These are phyloP conservation scores for Rauvolfia tetraphylla DNA, from an alignment of 257 asterid species.

Conservation along the genomic window DNA sequence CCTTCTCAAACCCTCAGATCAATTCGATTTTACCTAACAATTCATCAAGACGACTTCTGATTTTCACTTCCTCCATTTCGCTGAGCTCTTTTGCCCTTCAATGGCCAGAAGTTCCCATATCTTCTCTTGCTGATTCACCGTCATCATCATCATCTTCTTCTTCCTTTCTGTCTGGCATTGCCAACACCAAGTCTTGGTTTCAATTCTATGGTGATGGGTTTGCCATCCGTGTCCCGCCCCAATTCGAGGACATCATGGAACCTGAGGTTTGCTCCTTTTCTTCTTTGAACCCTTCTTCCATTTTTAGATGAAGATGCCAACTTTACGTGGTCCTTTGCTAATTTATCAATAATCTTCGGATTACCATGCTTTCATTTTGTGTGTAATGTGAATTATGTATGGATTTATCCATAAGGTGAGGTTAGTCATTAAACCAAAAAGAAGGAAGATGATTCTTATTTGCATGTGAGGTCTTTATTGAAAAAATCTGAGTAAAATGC, in stretches of 20 bases:
- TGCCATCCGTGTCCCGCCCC: constrained; percentile 84
- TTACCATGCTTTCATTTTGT: not conserved
- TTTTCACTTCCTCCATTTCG: constrained; percentile 41
- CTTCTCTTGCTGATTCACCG: constrained; percentile 32
- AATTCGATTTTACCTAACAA: constrained; percentile 11
- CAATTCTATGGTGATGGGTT: constrained; percentile 87
- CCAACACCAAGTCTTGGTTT: constrained; percentile 84
- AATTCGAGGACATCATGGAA: constrained; percentile 70
- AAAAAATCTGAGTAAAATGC: not conserved
- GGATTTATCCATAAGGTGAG: not conserved
- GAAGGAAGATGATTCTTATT: not conserved
- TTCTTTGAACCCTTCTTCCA: not conserved
- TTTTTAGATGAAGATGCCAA: not conserved
- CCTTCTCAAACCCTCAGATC: constrained; percentile 9
- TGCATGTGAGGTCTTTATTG: not conserved
- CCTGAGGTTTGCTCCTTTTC: constrained; percentile 56
- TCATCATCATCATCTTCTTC: constrained; percentile 26
- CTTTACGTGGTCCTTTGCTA: not conserved
- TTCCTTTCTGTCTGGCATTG: constrained; percentile 67
- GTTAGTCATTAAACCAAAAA: not conserved
- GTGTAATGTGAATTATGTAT: not conserved
- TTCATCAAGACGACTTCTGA: constrained; percentile 46
- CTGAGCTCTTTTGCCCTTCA: constrained; percentile 23
- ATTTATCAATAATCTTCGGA: not conserved
- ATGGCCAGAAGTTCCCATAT: constrained; percentile 23